These are phyloP conservation scores for Colletotrichum sansevieriae DNA, from an alignment of 2,329 filamentous ascomycete genomes.

Conservation along the genomic window DNA sequence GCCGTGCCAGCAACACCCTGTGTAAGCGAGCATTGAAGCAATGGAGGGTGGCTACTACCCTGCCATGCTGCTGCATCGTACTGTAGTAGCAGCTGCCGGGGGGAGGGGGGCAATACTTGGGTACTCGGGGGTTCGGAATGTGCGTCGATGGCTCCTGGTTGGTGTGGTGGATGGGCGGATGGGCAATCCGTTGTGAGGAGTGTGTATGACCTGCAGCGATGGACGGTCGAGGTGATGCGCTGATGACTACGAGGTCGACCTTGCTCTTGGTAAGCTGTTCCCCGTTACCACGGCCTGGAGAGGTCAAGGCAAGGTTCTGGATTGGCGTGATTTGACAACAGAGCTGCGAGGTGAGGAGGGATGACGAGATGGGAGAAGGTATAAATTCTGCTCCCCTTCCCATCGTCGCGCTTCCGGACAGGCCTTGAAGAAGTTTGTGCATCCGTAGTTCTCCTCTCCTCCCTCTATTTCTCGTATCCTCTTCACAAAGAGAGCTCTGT, in stretches of 20 bases:
- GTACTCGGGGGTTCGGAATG: constrained; percentile 39
- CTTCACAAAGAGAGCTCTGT: background rate
- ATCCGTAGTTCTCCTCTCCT: background rate
- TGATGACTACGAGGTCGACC: constrained; percentile 32
- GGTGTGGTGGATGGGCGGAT: background rate
- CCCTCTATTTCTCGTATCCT: background rate
- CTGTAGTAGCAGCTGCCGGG: constrained; percentile 10
- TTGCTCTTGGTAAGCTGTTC: constrained; percentile 18
- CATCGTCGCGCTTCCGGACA: background rate
- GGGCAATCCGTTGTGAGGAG: background rate
- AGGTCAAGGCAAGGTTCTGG: constrained; percentile 36
- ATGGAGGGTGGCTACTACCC: constrained; percentile 20
- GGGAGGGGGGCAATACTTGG: constrained; percentile 13
- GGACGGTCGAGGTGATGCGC: constrained; percentile 32
- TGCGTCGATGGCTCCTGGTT: constrained; percentile 8
- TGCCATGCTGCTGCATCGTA: constrained; percentile 12
- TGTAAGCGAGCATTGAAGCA: background rate
- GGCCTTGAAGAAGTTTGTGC: background rate
- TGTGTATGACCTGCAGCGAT: constrained; percentile 29
- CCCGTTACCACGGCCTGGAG: constrained; percentile 3
- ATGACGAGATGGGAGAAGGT: constrained; percentile 15
- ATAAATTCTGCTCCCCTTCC: constrained; percentile 24
- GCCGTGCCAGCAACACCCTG: background rate
- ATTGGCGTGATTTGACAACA: constrained; percentile 14
- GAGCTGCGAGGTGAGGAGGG: constrained; percentile 10